These are phyloP conservation scores for Solanum aculeatissimum DNA, from an alignment of 305 asterid genomes.

Conservation along the genomic window DNA sequence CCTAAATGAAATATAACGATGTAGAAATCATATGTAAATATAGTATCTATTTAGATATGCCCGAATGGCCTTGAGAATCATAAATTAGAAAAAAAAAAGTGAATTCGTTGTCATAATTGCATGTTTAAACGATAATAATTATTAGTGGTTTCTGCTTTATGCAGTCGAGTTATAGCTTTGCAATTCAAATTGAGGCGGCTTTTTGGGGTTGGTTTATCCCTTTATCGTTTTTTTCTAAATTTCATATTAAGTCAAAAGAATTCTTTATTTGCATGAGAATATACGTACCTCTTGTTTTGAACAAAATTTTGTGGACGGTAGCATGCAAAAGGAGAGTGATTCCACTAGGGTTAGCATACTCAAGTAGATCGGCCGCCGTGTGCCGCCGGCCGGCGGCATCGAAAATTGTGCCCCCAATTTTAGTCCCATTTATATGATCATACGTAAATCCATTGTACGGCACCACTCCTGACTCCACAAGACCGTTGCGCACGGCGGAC, in stretches of 20 bases:
- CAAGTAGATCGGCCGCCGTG: conserved; percentile 81
- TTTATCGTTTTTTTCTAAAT: not conserved
- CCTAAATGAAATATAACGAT: too few relatives aligned
- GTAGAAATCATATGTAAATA: too few relatives aligned
- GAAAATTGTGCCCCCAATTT: conserved; percentile 79
- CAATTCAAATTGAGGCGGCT: not conserved
- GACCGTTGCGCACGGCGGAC: conserved; percentile 62
- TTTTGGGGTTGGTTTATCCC: not conserved
- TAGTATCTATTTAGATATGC: too few relatives aligned
- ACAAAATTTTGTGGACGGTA: conserved; percentile 55
- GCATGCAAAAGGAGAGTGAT: conserved; percentile 62
- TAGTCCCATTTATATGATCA: conserved; percentile 72
- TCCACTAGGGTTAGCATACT: conserved; percentile 53
- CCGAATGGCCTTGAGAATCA: too few relatives aligned
- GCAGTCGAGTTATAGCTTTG: too few relatives aligned
- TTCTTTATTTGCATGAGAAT: not conserved
- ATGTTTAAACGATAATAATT: too few relatives aligned
- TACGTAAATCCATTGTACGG: conserved; percentile 79
- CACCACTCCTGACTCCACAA: conserved; percentile 53
- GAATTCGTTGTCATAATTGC: too few relatives aligned
- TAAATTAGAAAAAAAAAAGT: too few relatives aligned
- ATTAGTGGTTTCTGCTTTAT: too few relatives aligned
- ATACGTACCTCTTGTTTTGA: conserved; percentile 37
- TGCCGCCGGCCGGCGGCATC: conserved; percentile 59
- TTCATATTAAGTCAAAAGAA: not conserved